These are phyloP conservation scores for Sporothrix euskadiensis DNA, from an alignment of 2,329 filamentous ascomycete genomes.

Conservation along the genomic window DNA sequence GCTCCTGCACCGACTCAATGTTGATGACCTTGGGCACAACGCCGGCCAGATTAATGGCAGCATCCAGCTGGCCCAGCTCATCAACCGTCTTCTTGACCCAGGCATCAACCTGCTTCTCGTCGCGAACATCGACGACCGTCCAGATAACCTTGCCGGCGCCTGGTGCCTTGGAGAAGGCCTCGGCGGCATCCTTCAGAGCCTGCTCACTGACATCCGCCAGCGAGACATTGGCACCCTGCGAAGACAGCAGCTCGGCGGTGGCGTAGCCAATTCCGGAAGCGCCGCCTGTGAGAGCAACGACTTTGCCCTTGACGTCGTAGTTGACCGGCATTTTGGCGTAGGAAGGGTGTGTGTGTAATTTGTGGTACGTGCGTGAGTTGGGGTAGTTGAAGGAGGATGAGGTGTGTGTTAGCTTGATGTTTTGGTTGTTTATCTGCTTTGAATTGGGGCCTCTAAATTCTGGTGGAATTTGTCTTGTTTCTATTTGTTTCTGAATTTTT, in stretches of 20 bases:
- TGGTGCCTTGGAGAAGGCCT: conserved; percentile 15
- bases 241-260: conserved; percentile 15
- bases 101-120: conserved; percentile 34
- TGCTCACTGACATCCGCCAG: conserved; percentile 23
- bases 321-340: conserved; percentile 22
- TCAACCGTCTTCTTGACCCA: conserved; percentile 37
- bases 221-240: conserved; percentile 25
- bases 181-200: conserved; percentile 21
- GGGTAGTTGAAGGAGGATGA: not conserved
- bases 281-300: conserved; percentile 25
- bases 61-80: conserved; percentile 37
- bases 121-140: conserved; percentile 35
- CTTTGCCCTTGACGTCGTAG: conserved; percentile 26
- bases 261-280: conserved; percentile 25
- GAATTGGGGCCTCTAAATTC: not conserved
- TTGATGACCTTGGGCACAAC: conserved; percentile 33
- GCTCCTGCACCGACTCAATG: conserved; percentile 28
- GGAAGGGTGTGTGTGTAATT: not conserved
- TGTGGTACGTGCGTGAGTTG: not conserved
- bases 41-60: conserved; percentile 39
- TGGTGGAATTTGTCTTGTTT: not conserved
- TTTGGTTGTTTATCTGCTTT: not conserved
- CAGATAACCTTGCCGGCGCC: conserved; percentile 24
- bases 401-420: not conserved
- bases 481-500: not conserved